Base-by-base conservation (phyloP, 2,329 filamentous ascomycete species). In the Clonostachys byssicola region DNA sequence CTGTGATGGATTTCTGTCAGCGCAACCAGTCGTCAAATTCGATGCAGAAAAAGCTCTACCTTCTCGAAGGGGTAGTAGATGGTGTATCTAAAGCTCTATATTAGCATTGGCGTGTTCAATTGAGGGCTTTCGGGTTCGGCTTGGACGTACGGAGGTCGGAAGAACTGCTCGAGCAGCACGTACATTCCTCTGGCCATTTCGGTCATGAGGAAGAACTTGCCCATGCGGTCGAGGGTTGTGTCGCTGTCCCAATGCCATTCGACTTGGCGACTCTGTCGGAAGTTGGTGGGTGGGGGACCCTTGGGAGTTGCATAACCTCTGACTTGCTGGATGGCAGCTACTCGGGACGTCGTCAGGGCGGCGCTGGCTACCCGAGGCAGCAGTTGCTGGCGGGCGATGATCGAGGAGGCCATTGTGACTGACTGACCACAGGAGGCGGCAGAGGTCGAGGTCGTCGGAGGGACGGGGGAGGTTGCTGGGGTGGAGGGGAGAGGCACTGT, bases 11-110 rank as follows among this genome's bases (percentile, higher is more conserved):
- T 34, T 9, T 16, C 12, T 43, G 16, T 9, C 20, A 18, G 13
- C 17, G 16, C 20, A 23, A 43, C 33, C 42, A 30, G 12, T 43
- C 30, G 33, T 42, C 41, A 14, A 9, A 17, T 30, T 17, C 12
- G 13, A 30, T 13, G 13, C 42, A 2, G 20, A 23, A 3, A 43
- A 20, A 18, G 42, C 18, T 62, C 44, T 70, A 83, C 80, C 79
- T 99, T 99, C 70, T 99, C 94, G 71, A 96, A 99, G 40, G 94
- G 94, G 66, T 99, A 99, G 77, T 84, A 96, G 64, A 99, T 99
- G 44, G 94, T 99, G 72, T 97, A 96, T 60, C 92, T 96, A 50
- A 30, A 41, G 8, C 30, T 23, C 34, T 3, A 7, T 40, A 18
- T 46, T 40, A 45, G 43, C 43, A 42, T 33, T n/a, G 23, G 23